A percentile compares a stretch with the other conserved stretches of the same genome.
Evolutionary conservation across 345 rosid genomes (phyloP).

Genomic region (Chamaenerion angustifolium): DNA sequence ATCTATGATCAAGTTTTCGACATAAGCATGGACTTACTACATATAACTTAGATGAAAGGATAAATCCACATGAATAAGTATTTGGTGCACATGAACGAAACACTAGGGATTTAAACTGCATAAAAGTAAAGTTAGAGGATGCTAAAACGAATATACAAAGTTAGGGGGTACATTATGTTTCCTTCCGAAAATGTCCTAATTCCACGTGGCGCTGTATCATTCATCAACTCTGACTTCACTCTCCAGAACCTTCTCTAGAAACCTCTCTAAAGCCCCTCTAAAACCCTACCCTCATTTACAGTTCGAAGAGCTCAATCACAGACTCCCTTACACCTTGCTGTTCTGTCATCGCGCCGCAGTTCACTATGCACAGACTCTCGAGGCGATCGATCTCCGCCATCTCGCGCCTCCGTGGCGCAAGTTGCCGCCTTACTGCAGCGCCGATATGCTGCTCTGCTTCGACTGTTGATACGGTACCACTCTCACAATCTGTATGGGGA

Average conservation of each 20-base stretch:
- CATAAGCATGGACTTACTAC: too few species aligned
- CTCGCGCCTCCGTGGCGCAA: conserved; percentile 28
- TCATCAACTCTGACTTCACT: not conserved
- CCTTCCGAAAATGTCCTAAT: not conserved
- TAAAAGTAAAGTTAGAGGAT: not conserved
- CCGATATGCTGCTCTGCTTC: conserved; percentile 24
- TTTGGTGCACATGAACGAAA: too few species aligned
- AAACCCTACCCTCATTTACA: conserved; percentile 10
- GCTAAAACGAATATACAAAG: too few species aligned
- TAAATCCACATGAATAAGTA: too few species aligned
- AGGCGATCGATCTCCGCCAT: conserved; percentile 53
- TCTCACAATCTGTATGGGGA: not conserved
- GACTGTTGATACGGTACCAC: conserved; percentile 24
- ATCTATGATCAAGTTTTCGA: too few species aligned
- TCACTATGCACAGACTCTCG: conserved; percentile 52
- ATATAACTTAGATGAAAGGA: too few species aligned
- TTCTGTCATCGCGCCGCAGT: not conserved
- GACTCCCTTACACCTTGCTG: not conserved
- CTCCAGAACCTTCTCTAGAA: conserved; percentile 72
- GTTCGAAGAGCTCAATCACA: not conserved
- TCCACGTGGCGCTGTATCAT: conserved; percentile 2
- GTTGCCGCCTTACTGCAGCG: conserved; percentile 21
- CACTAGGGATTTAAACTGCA: too few species aligned
- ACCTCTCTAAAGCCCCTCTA: conserved; percentile 38
- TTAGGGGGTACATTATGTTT: too few species aligned